Evolutionary conservation across 345 rosid species (phyloP).

Genomic region (Viola odorata): DNA sequence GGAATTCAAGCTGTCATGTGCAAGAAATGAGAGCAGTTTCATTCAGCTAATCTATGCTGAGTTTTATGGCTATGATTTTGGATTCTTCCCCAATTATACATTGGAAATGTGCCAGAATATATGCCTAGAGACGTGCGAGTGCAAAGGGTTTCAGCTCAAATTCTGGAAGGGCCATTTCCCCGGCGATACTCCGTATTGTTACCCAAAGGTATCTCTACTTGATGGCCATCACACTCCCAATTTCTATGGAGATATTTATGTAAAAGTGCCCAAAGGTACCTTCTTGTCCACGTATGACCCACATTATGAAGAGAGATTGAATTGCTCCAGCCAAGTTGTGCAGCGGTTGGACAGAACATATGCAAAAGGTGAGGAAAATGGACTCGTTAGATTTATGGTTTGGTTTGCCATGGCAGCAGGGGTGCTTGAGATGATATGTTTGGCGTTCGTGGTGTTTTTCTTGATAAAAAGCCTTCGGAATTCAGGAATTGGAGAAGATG

Average conservation of each 20-base stretch:
- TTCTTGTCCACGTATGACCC: neutral
- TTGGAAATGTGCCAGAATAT: neutral
- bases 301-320: neutral
- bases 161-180: neutral
- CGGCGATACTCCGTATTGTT: neutral
- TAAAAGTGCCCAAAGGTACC: conserved; percentile 2
- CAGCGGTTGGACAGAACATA: conserved; percentile 1
- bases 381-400: neutral
- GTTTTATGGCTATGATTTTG: conserved; percentile 8
- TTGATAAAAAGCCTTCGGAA: neutral
- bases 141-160: conserved; percentile 11
- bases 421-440: neutral
- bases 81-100: conserved; percentile 5
- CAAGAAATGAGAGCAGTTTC: neutral
- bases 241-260: conserved; percentile 7
- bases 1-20: neutral
- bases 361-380: neutral
- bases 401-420: neutral
- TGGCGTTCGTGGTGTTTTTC: neutral
- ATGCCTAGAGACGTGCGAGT: neutral
- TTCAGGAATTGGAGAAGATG: neutral
- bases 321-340: neutral
- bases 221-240: conserved; percentile 2
- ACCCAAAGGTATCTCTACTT: neutral
- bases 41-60: conserved; percentile 2